Percentiles rank a stretch among this genome's conserved stretches.
phyloP scores from a whole-genome alignment of 2,329 filamentous ascomycete genomes.

The Rhexocercosporidium sp. region DNA sequence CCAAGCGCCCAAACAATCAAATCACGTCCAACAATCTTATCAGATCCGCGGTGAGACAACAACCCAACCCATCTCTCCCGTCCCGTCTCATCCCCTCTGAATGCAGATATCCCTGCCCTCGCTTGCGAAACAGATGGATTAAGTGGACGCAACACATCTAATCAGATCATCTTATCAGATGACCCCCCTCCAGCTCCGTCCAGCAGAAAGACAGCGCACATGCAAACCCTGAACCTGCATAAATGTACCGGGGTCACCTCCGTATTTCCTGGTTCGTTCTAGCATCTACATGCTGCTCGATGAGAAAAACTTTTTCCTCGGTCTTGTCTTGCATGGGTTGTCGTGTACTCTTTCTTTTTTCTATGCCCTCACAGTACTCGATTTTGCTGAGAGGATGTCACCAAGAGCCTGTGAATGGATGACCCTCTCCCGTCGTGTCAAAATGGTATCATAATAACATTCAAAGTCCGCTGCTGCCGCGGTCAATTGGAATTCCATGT shows the following conservation, averaged over 20 bases:
- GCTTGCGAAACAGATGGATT: background rate
- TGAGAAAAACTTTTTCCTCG: background rate
- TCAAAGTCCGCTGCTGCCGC: background rate
- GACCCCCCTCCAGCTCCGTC: background rate
- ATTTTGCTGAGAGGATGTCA: background rate
- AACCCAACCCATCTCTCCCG: background rate
- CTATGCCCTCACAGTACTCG: background rate
- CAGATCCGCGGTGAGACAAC: background rate
- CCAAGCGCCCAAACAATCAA: background rate
- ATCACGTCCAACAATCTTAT: background rate
- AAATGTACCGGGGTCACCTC: background rate
- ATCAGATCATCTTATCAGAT: slow-evolving; percentile 9
- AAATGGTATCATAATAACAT: background rate
- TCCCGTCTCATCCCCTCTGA: no score
- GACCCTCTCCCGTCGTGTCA: background rate
- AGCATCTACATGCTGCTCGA: background rate
- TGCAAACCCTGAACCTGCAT: background rate
- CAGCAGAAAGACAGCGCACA: background rate
- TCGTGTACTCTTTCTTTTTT: background rate
- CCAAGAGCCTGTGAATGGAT: background rate
- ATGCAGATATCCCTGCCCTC: background rate
- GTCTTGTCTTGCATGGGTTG: background rate
- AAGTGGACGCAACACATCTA: background rate
- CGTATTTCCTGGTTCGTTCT: slow-evolving; percentile 3
- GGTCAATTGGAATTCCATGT: background rate